Evolutionary conservation across 495 filamentous ascomycete species (phyloP).

Genomic region (Neurospora intermedia): DNA sequence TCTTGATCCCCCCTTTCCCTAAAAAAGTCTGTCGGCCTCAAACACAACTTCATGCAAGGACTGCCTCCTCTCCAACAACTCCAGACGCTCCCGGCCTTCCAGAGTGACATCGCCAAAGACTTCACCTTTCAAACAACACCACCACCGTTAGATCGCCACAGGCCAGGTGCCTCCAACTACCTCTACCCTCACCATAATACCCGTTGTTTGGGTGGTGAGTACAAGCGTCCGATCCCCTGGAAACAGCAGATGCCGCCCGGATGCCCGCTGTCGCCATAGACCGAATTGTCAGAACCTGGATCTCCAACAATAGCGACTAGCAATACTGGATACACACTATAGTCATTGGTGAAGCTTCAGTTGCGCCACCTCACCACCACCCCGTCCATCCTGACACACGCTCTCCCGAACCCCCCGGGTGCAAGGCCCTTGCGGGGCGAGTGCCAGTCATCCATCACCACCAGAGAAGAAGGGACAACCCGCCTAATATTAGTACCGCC

Average conservation of each 20-base stretch:
- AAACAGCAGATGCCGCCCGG: slow-evolving; percentile 30
- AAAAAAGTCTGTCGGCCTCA: slow-evolving; percentile 16
- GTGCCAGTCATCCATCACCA: slow-evolving; percentile 4
- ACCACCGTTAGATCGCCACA: not conserved
- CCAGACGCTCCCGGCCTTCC: not conserved
- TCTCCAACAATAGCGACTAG: slow-evolving; percentile 22
- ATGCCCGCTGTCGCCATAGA: slow-evolving; percentile 40
- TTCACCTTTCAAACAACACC: not conserved
- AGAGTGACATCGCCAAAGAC: not conserved
- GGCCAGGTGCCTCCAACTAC: not conserved
- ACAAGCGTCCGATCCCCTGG: slow-evolving; percentile 4
- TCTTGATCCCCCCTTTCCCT: slow-evolving; percentile 22
- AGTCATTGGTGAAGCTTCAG: slow-evolving; percentile 20
- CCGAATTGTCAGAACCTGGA: slow-evolving; percentile 36
- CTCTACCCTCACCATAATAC: not conserved
- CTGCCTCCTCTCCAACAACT: not conserved
- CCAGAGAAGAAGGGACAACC: not conserved
- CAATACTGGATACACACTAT: slow-evolving; percentile 1
- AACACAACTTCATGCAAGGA: not conserved
- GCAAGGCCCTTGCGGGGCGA: slow-evolving; percentile 20
- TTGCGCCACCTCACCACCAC: slow-evolving; percentile 25
- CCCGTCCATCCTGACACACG: slow-evolving; percentile 31
- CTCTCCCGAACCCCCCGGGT: slow-evolving; percentile 15
- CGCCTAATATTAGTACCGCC: slow-evolving; percentile 31
- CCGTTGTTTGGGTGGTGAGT: not conserved